Evolutionary conservation across 345 rosid genomes (phyloP), one percentile per base, ranked within the genome.

Genomic region (Atalantia buxifolia): DNA sequence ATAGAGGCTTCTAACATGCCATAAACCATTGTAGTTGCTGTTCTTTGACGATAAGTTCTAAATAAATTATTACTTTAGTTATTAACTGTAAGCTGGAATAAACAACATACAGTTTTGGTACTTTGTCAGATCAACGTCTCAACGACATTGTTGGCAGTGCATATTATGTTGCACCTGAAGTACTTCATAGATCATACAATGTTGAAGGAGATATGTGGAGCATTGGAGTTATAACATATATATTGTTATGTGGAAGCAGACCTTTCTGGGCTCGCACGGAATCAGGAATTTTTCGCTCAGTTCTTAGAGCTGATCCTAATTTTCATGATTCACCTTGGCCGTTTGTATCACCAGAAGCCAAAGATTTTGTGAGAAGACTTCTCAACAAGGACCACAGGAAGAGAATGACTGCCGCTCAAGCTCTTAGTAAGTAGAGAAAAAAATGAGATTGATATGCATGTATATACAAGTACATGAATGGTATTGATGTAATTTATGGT

Each of bases 141-240:
- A 97, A 89, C 69, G 98, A 97, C 82, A 92, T 97, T 72, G 99
- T 97, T 72, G 99, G 99, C 69, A 97, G 98, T 86, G 98, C 98
- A 74, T 97, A 92, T 85, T 94, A 97, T 83, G 99, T 97, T 76
- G 94, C 99, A 25, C 98, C 99, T 35, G 98, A 97, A 90, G 99
- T 97, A 70, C 95, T 97, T 61, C 98, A 97, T 84, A 94, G 98
- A 86, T 93, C 96, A 59, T 97, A 97, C 84, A 87, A 91, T 72
- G 84, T 90, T 35, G 99, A 97, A 81, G 98, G 97, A 36, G 99
- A 97, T 87, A 87, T 93, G 82, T 97, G 99, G 99, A 94, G 99
- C 79, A 87, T 97, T 66, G 99, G 98, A 38, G 98, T 97, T 80
- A 94, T 94, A 88, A 78, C 93, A 50, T 94, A 97, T 81, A 93